Base-by-base conservation (phyloP, 192 early-diverging fungal species). In the Entomortierella chlamydospora region DNA sequence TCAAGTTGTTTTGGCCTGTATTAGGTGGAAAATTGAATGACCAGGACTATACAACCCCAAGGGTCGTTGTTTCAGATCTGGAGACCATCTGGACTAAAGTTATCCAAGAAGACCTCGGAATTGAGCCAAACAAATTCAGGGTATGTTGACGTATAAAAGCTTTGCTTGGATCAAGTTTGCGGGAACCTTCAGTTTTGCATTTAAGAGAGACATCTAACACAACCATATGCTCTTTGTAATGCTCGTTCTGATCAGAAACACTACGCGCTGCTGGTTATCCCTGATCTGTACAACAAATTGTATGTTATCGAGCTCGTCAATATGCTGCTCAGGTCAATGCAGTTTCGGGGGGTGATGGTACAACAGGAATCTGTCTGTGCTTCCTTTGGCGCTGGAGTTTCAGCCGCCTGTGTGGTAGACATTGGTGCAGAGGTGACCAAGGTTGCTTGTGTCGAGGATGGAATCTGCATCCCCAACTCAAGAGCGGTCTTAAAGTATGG, bases 361-460 rank as follows among this genome's bases (percentile, higher is more conserved):
- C 91, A 94, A 50, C 94, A 95, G 77, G 92, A 93, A 72, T 94
- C 96, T 0, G 83, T 87, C 17, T 92, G 91, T 74, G 96, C 94
- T 1, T 91, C 91, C 0, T 95, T 91, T 85, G 96, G 96, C 54
- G 94, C 96, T 2, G 96, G 96, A 10, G 87, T 95, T 23, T 92
- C 94, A 0, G 85, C 88, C 0, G 94, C 94, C 0, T 96, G 95
- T 72, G 92, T 97, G 18, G 93, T 97, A 4, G 95, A 96, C 64
- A 92, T 97, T 72, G 96, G 96, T 9, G 96, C 96, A 8, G 95
- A 97, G 67, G 93, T 90, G 29, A 95, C 95, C 12, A 95, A 87
- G 66, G 82, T 95, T 25, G 81, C 89, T 0, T 96, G 95, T 64
- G 89, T 97, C 13, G 96, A 97, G 54, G 93, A 95, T 37, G 96